Conservation (phyloP, 768 basidiomycete genomes). For the Galerina sulciceps region DNA sequence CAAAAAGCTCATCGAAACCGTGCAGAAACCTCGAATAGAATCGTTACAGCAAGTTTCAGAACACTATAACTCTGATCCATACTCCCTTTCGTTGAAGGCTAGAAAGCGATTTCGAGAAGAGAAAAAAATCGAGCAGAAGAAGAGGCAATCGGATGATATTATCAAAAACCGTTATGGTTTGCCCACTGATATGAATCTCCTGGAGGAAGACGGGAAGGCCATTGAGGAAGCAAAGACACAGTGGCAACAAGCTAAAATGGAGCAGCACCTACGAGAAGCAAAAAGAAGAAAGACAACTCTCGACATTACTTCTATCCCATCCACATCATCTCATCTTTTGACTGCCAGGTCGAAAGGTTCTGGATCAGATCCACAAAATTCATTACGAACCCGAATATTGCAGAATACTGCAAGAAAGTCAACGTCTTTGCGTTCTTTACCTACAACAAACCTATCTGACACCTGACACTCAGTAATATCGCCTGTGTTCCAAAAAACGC, state of each 20-base stretch:
- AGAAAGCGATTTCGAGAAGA: constrained; percentile 86
- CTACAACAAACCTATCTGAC: too few species aligned
- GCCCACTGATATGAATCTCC: constrained; percentile 65
- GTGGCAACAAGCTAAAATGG: constrained; percentile 60
- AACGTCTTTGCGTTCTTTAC: background rate
- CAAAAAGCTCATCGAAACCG: constrained; percentile 70
- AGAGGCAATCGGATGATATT: constrained; percentile 68
- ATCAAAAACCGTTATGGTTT: constrained; percentile 81
- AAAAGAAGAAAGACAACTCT: constrained; percentile 53
- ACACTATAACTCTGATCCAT: constrained; percentile 86
- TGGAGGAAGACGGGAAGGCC: constrained; percentile 66
- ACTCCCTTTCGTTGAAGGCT: constrained; percentile 71
- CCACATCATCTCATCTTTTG: background rate
- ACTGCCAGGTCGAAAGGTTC: constrained; percentile 10
- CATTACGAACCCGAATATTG: constrained; percentile 60
- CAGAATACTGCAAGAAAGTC: constrained; percentile 52
- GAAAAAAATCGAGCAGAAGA: constrained; percentile 79
- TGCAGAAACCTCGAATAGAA: constrained; percentile 81
- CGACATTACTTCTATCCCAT: constrained; percentile 29
- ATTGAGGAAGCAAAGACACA: constrained; percentile 64
- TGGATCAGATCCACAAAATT: constrained; percentile 27
- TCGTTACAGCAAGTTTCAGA: constrained; percentile 78
- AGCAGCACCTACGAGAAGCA: constrained; percentile 44
- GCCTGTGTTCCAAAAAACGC: too few species aligned
- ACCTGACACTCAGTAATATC: too few species aligned